phyloP scores from a whole-genome alignment of 208 protist species.

The Acanthamoeba quina region DNA sequence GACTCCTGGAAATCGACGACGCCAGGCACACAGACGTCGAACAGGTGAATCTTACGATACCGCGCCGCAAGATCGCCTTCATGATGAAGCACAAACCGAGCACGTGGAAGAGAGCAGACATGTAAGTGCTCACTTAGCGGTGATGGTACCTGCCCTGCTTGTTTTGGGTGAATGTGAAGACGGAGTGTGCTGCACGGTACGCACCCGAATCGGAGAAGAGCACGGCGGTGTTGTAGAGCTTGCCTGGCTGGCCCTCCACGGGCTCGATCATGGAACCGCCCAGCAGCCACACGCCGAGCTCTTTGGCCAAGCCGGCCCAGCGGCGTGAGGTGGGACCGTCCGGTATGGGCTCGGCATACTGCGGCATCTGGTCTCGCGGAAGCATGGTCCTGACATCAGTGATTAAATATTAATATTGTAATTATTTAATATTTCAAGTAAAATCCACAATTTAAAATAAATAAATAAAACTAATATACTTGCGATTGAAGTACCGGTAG shows the following conservation, averaged over 20 bases:
- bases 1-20: conserved; percentile 38
- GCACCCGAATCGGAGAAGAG: conserved; percentile 9
- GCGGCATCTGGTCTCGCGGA: conserved; percentile 1
- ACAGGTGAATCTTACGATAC: conserved; percentile 54
- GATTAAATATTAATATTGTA: background rate
- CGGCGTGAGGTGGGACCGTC: background rate
- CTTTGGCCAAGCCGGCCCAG: background rate
- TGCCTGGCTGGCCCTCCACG: conserved; percentile 6
- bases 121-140: background rate
- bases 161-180: background rate
- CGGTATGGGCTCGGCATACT: conserved; percentile 7
- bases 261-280: conserved; percentile 36
- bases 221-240: conserved; percentile 51
- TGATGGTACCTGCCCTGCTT: background rate
- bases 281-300: conserved; percentile 40
- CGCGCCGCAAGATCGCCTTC: background rate
- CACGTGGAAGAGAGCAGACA: background rate
- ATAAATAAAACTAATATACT: background rate
- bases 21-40: conserved; percentile 45
- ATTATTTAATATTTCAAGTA: background rate
- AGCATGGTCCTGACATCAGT: background rate
- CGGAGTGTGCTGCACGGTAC: background rate
- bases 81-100: background rate
- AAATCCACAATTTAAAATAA: conserved; percentile 8
- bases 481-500: background rate